phyloP scores from a whole-genome alignment of 371 early-diverging fungal species.

The Quaeritorhiza haematococci region DNA sequence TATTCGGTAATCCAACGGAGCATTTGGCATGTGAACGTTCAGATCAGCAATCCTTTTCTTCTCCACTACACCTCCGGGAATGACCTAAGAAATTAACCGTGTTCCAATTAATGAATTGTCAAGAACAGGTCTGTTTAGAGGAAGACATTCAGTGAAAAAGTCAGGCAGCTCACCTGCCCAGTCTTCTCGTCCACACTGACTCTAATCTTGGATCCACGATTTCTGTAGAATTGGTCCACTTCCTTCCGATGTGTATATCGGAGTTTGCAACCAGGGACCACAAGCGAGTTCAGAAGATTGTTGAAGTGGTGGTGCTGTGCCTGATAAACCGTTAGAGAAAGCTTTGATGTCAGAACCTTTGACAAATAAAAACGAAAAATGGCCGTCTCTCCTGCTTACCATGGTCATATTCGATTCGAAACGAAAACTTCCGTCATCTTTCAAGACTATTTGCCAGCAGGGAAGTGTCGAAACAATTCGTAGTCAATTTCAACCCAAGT shows the following conservation, averaged over 20 bases:
- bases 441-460: not conserved
- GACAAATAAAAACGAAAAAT: not conserved
- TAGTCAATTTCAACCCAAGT: not conserved
- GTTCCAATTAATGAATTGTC: no score
- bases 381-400: not conserved
- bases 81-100: not conserved
- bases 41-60: slow-evolving; percentile 21
- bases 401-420: slow-evolving; percentile 19
- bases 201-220: slow-evolving; percentile 3
- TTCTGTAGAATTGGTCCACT: slow-evolving; percentile 14
- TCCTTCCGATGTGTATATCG: slow-evolving; percentile 21
- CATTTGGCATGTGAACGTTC: slow-evolving; percentile 12
- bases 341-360: not conserved
- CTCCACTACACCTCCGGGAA: slow-evolving; percentile 9
- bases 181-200: slow-evolving; percentile 17
- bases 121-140: not conserved
- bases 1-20: slow-evolving; percentile 19
- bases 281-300: slow-evolving; percentile 12
- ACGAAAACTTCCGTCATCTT: not conserved
- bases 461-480: no score
- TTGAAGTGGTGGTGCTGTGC: slow-evolving; percentile 17
- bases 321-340: not conserved
- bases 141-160: slow-evolving; percentile 1
- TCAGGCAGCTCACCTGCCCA: slow-evolving; percentile 9
- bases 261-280: slow-evolving; percentile 8